These are phyloP conservation scores for Hypoxylon sp. DNA, from an alignment of 2,329 filamentous ascomycete genomes.

Conservation along the genomic window DNA sequence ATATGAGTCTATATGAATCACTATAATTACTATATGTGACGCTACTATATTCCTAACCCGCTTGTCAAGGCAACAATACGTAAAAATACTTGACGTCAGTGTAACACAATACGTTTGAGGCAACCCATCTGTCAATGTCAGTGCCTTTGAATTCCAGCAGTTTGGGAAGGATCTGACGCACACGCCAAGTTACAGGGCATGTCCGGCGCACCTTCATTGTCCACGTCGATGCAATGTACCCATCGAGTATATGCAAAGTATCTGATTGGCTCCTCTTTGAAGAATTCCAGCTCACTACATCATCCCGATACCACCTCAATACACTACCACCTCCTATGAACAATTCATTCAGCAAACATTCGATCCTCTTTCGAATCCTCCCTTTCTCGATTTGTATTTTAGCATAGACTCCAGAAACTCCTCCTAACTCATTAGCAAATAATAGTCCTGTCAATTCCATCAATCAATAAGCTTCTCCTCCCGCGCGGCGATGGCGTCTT, in stretches of 20 bases:
- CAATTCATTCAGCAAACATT: conserved; percentile 10
- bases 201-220: conserved; percentile 14
- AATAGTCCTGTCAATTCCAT: conserved; percentile 1
- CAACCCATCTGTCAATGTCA: conserved; percentile 17
- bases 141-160: conserved; percentile 26
- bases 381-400: background rate
- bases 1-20: background rate
- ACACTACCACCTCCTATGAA: conserved; percentile 8
- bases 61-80: background rate
- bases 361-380: background rate
- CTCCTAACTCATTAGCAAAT: conserved; percentile 16
- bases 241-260: conserved; percentile 20
- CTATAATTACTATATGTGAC: background rate
- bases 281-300: conserved; percentile 18
- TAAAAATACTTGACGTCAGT: conserved; percentile 29
- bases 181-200: conserved; percentile 28
- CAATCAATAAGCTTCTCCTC: conserved; percentile 12
- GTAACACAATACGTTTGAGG: conserved; percentile 34
- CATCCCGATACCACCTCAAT: conserved; percentile 19
- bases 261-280: conserved; percentile 14
- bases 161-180: conserved; percentile 36
- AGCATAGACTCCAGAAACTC: conserved; percentile 1
- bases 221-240: conserved; percentile 25
- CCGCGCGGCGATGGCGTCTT: conserved; percentile 29
- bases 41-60: background rate